Percentiles rank a stretch among this genome's conserved stretches.
phyloP scores from a whole-genome alignment of 192 early-diverging fungal species.

The Gryganskiella cystojenkinii region DNA sequence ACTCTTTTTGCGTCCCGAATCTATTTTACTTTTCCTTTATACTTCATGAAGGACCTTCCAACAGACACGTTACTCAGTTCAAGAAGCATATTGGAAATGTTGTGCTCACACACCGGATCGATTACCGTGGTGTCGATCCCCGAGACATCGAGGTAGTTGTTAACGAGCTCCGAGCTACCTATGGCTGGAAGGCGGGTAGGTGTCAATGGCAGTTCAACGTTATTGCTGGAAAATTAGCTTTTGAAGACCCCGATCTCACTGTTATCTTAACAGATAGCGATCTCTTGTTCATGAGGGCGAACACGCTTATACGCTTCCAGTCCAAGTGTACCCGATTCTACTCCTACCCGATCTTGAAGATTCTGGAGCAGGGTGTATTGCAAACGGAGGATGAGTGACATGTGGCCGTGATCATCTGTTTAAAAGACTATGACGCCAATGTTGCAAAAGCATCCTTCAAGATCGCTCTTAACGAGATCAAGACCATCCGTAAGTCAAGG shows the following conservation, averaged over 20 bases:
- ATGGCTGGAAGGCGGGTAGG: constrained; percentile 12
- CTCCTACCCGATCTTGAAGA: constrained; percentile 15
- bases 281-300: constrained; percentile 21
- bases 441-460: constrained; percentile 15
- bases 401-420: constrained; percentile 13
- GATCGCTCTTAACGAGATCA: constrained; percentile 11
- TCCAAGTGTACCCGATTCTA: constrained; percentile 9
- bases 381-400: constrained; percentile 18
- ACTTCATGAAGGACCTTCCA: too few species aligned
- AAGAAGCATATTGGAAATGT: constrained; percentile 9
- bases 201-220: constrained; percentile 19
- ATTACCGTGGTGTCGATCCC: constrained; percentile 14
- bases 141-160: constrained; percentile 10
- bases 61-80: constrained; percentile 21
- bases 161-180: constrained; percentile 14
- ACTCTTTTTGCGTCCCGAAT: too few species aligned
- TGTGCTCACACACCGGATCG: constrained; percentile 15
- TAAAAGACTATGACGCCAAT: constrained; percentile 22
- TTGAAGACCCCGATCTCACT: constrained; percentile 9
- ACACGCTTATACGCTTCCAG: constrained; percentile 18
- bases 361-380: constrained; percentile 5
- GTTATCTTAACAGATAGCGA: constrained; percentile 22
- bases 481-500: constrained; percentile 1
- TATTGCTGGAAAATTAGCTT: constrained; percentile 8
- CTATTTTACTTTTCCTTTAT: too few species aligned